Conservation (phyloP, 163 green algal genomes). For the Chloroidium sp. region DNA sequence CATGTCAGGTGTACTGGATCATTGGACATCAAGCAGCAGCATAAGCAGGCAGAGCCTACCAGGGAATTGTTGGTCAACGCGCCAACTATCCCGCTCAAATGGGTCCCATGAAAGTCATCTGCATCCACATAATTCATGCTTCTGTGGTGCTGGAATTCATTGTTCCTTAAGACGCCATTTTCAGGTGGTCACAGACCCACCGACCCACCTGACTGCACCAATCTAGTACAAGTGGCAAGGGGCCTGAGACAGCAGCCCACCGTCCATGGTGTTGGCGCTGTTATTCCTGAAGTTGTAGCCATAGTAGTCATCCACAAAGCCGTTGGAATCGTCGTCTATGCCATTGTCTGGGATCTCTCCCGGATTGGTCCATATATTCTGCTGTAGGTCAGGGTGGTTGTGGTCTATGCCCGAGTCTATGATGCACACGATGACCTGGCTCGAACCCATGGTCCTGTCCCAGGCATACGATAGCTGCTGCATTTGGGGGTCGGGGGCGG, state of each 20-base stretch:
- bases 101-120: conserved; percentile 16
- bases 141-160: no score
- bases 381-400: conserved; percentile 40
- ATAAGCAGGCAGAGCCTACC: no score
- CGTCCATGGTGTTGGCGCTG: conserved; percentile 29
- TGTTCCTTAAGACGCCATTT: no score
- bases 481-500: neutral
- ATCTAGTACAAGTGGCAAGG: neutral
- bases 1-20: no score
- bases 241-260: neutral
- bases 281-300: conserved; percentile 20
- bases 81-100: conserved; percentile 18
- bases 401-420: conserved; percentile 47
- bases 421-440: conserved; percentile 30
- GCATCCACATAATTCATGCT: neutral
- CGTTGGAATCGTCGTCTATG: conserved; percentile 32
- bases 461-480: neutral
- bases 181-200: no score
- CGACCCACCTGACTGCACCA: conserved; percentile 2
- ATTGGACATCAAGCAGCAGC: no score
- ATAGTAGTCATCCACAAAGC: conserved; percentile 20
- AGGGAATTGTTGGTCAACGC: conserved; percentile 26
- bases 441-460: neutral
- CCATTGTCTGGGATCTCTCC: conserved; percentile 29
- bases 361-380: conserved; percentile 43